Percentiles rank a stretch among this genome's conserved stretches.
phyloP scores from a whole-genome alignment of 2,329 filamentous ascomycete genomes.

The Cladosporium austrohemisphaericum region DNA sequence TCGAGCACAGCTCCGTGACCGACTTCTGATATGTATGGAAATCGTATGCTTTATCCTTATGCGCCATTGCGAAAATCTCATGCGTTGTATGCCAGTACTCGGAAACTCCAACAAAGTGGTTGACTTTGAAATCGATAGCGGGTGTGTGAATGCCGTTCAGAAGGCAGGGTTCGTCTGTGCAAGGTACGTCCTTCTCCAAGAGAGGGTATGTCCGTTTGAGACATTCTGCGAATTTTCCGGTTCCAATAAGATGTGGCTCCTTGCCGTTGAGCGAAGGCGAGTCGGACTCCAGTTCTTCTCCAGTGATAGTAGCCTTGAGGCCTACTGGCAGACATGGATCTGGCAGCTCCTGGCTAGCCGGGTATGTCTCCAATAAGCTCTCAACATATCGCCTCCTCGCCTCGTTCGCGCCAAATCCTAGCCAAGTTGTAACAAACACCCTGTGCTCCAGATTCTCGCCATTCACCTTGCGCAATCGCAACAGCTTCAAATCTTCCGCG shows the following conservation, averaged over 20 bases:
- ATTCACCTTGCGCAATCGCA: constrained; percentile 79
- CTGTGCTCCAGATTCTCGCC: constrained; percentile 75
- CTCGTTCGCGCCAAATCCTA: constrained; percentile 95
- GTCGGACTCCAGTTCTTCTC: constrained; percentile 49
- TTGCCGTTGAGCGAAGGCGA: constrained; percentile 28
- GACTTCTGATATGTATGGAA: constrained; percentile 82
- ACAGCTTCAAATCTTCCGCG: constrained; percentile 78
- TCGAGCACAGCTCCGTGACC: constrained; percentile 79
- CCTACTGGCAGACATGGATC: constrained; percentile 88
- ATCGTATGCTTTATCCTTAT: constrained; percentile 79
- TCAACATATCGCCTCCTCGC: constrained; percentile 83
- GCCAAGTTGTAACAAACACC: constrained; percentile 94
- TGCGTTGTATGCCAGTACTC: constrained; percentile 99
- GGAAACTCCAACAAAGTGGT: constrained; percentile 95
- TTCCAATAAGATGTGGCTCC: constrained; percentile 67
- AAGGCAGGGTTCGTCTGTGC: constrained; percentile 77
- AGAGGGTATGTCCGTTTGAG: constrained; percentile 77
- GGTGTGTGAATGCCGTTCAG: constrained; percentile 89
- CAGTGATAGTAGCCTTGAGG: constrained; percentile 69
- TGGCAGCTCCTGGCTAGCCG: constrained; percentile 68
- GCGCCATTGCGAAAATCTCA: constrained; percentile 76
- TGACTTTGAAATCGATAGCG: constrained; percentile 93
- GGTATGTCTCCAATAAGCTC: constrained; percentile 64
- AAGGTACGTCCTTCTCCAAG: constrained; percentile 83
- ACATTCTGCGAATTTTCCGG: constrained; percentile 83